These are phyloP conservation scores for Oenanthe javanica DNA, from an alignment of 140 eudicot species.

Conservation along the genomic window DNA sequence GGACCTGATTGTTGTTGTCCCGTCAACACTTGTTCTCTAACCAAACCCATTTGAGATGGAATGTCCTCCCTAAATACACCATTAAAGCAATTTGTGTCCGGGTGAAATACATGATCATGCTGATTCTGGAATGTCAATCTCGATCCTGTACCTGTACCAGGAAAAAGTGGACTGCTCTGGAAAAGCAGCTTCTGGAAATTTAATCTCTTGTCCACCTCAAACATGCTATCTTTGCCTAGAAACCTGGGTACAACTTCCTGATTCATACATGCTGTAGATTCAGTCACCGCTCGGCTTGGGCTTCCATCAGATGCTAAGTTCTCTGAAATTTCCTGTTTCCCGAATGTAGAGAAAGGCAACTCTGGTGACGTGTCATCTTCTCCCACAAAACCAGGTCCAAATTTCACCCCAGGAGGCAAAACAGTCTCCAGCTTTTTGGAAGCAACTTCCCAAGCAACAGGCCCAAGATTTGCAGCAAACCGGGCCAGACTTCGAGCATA, in stretches of 20 bases:
- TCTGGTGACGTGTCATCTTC: conserved; percentile 38
- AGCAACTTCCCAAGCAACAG: conserved; percentile 68
- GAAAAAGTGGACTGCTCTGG: conserved; percentile 10
- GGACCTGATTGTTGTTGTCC: conserved; percentile 26
- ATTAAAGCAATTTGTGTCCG: conserved; percentile 39
- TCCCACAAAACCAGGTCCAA: conserved; percentile 65
- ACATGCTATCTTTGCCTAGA: background rate
- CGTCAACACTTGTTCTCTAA: conserved; percentile 10
- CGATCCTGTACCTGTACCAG: conserved; percentile 23
- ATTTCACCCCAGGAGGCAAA: conserved; percentile 55
- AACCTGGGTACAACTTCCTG: background rate
- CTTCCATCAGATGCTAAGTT: background rate
- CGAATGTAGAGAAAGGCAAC: conserved; percentile 13
- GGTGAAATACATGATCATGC: conserved; percentile 18
- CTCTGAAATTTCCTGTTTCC: background rate
- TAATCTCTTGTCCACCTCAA: conserved; percentile 29
- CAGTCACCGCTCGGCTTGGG: background rate
- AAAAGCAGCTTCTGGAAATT: conserved; percentile 21
- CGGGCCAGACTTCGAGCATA: conserved; percentile 83
- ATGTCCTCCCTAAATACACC: conserved; percentile 29
- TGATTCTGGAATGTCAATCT: conserved; percentile 16
- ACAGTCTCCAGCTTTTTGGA: conserved; percentile 41
- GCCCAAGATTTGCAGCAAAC: conserved; percentile 74
- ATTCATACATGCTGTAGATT: background rate
- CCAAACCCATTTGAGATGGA: conserved; percentile 26